A percentile compares a stretch with the other conserved stretches of the same genome.
These are phyloP conservation scores for Camelina sativa DNA, from an alignment of 345 rosid species.

Conservation along the genomic window DNA sequence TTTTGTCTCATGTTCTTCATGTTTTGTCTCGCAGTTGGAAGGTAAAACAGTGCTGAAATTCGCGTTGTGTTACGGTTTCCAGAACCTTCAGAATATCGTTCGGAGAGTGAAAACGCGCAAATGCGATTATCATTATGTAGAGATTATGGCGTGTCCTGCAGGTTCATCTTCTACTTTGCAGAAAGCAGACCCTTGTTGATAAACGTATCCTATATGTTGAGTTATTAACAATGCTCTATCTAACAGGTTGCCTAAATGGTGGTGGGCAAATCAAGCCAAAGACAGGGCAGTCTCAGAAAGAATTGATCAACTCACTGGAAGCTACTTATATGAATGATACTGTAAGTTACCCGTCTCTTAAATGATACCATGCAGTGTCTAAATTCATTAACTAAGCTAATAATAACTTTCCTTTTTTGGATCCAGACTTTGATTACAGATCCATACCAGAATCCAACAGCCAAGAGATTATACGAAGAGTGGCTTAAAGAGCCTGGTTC, in stretches of 20 bases:
- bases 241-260: slow-evolving; percentile 85
- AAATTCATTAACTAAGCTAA: slow-evolving; percentile 1
- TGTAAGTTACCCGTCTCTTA: slow-evolving; percentile 49
- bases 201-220: background rate
- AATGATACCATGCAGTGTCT: background rate
- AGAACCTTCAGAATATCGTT: slow-evolving; percentile 88
- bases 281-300: slow-evolving; percentile 76
- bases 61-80: slow-evolving; percentile 92
- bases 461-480: slow-evolving; percentile 67
- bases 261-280: slow-evolving; percentile 97
- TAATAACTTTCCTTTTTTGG: slow-evolving; percentile 18
- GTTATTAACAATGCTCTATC: slow-evolving; percentile 9
- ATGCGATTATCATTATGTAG: slow-evolving; percentile 93
- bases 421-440: slow-evolving; percentile 63
- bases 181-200: background rate
- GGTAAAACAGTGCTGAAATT: slow-evolving; percentile 75
- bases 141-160: slow-evolving; percentile 99
- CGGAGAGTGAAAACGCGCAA: slow-evolving; percentile 72
- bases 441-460: slow-evolving; percentile 77
- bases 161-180: slow-evolving; percentile 50
- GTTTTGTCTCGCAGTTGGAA: slow-evolving; percentile 58
- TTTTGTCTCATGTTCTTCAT: slow-evolving; percentile 31
- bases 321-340: slow-evolving; percentile 66
- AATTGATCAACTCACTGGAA: slow-evolving; percentile 70
- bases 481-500: slow-evolving; percentile 95